These are phyloP conservation scores for Wickerhamiella azyma DNA, from an alignment of 805 yeast genomes.

Conservation along the genomic window DNA sequence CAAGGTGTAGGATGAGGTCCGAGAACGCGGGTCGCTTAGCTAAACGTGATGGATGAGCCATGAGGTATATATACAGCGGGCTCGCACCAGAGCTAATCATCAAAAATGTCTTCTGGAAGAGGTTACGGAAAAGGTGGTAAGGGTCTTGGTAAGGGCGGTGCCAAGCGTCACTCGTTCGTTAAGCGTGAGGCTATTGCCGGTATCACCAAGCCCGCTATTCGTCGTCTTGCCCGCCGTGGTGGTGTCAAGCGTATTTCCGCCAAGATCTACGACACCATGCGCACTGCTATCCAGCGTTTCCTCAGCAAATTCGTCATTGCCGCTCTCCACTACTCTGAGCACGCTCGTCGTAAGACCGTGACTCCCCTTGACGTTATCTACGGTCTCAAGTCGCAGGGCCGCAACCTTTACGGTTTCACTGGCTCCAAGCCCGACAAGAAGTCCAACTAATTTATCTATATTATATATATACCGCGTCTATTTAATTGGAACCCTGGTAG, in stretches of 20 bases:
- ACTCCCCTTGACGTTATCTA: slow-evolving; percentile 97
- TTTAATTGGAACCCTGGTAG: too few species aligned
- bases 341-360: slow-evolving; percentile 99
- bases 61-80: not conserved
- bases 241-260: slow-evolving; percentile 99
- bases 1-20: slow-evolving; percentile 6
- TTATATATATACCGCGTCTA: not conserved
- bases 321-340: slow-evolving; percentile 98
- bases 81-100: slow-evolving; percentile 24
- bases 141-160: slow-evolving; percentile 99
- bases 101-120: slow-evolving; percentile 58
- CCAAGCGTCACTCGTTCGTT: slow-evolving; percentile 99
- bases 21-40: not conserved
- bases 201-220: slow-evolving; percentile 98
- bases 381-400: slow-evolving; percentile 99
- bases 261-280: slow-evolving; percentile 95
- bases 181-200: slow-evolving; percentile 99
- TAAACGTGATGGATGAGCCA: not conserved
- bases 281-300: slow-evolving; percentile 91
- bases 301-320: slow-evolving; percentile 96
- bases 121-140: slow-evolving; percentile 99
- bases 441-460: not conserved
- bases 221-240: slow-evolving; percentile 99
- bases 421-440: not conserved
- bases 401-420: slow-evolving; percentile 88